Percentiles rank a stretch among this genome's conserved stretches.
Conservation (phyloP, 208 protist species). For the Leishmania aethiopica region DNA sequence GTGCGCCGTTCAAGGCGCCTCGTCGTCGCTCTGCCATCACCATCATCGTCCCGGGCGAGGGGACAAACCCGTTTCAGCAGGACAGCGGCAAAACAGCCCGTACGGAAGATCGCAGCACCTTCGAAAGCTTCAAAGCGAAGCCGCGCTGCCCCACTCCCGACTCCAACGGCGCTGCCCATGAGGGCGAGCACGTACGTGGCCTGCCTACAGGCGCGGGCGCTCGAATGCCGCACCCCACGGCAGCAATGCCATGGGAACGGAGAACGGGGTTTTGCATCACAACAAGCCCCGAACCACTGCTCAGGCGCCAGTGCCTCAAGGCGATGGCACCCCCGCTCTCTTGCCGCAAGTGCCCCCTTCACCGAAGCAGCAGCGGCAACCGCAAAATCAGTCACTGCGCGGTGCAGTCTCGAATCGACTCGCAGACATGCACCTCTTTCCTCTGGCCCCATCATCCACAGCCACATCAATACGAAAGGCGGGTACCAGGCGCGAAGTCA, state of each 20-base stretch:
- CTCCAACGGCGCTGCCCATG: not conserved
- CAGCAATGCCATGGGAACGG: not conserved
- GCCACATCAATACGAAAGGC: not conserved
- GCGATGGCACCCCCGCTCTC: not conserved
- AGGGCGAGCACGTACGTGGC: not conserved
- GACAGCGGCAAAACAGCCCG: not conserved
- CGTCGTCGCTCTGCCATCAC: conserved; percentile 26
- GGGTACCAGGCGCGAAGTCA: not conserved
- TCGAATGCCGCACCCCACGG: not conserved
- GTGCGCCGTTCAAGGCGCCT: not conserved
- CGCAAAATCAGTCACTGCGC: not conserved
- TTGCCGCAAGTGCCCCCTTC: not conserved
- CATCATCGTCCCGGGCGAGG: conserved; percentile 24
- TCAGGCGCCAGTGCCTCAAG: not conserved
- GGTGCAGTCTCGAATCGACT: not conserved
- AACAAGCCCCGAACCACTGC: not conserved
- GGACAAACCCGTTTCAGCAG: conserved; percentile 6
- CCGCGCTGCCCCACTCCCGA: conserved; percentile 11
- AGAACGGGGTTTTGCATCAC: not conserved
- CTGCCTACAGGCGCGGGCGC: not conserved
- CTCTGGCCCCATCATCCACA: not conserved
- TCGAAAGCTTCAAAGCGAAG: conserved; percentile 36
- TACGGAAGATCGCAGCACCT: conserved; percentile 8
- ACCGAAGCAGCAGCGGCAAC: not conserved
- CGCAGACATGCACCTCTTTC: not conserved